Base-by-base conservation (phyloP, 116 monocot species). In the Zostera marina region DNA sequence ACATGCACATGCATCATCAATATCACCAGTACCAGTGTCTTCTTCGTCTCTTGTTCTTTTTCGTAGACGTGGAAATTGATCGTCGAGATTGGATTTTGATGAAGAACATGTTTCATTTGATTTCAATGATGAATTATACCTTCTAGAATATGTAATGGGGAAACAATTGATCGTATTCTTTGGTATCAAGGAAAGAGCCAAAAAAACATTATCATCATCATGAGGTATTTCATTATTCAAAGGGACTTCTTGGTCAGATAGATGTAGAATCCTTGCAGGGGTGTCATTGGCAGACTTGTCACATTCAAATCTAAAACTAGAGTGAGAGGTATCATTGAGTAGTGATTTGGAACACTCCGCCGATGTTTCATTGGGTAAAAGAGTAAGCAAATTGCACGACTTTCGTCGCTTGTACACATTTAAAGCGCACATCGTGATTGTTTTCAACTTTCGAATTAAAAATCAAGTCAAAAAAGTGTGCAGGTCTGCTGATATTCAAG, bases 391-490 rank as follows among this genome's bases (percentile, higher is more conserved):
- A 44, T 61, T 71, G 53, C 62, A 66, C 43, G 72, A 53, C 58
- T 68, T 80, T 54, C 69, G 64, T 23, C 75, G 45, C 60, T 80
- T 80, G 62, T 72, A 72, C n/a, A 80, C 72, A 59, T 42, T 52
- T 20, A 24, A 62, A 26, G 57, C 49, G 46, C 61, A 67, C 72
- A 72, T 72, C 21, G 10, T 61, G 45, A 32, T 32, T 2, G 32
- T 32, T 32, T 32, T 32, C 32, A 32, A 32, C 32, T 32, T 32
- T 32, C 32, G 32, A 32, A 0, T 32, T 32, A 32, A 32, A 32
- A 32, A 32, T 32, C 32, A 32, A 32, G 32, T 32, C 32, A 32
- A 32, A 32, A 26, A 26, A 26, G 26, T 32, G 32, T 32, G 32
- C 0, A 32, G 5, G 5, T 5, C 32, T 32, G 32, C 32, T 32